Conservation (phyloP, 1,139 yeast genomes). For the Starmera stellimalicola region DNA sequence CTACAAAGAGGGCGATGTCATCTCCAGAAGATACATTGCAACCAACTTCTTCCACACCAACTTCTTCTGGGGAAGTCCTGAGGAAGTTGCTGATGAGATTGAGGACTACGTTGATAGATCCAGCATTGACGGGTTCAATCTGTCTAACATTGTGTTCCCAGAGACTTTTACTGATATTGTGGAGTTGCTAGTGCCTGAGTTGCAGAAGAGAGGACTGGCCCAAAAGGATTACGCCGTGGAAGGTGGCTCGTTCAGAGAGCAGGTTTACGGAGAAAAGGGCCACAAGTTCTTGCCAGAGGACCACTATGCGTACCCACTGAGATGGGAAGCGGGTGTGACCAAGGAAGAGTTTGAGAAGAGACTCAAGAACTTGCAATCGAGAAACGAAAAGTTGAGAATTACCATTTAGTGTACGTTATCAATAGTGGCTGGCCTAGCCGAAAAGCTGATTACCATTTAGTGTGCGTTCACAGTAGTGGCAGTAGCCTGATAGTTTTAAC, state of each 20-base stretch:
- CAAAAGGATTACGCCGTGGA: constrained; percentile 21
- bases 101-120: constrained; percentile 24
- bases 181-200: constrained; percentile 23
- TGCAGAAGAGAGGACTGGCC: constrained; percentile 21
- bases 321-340: constrained; percentile 3
- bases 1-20: constrained; percentile 9
- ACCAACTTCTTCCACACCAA: constrained; percentile 9
- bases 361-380: neutral
- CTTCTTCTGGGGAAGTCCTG: constrained; percentile 11
- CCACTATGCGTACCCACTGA: constrained; percentile 3
- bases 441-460: too few relatives aligned
- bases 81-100: constrained; percentile 22
- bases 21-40: constrained; percentile 17
- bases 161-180: constrained; percentile 24
- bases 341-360: constrained; percentile 2
- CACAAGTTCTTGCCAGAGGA: constrained; percentile 2
- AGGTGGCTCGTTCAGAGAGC: constrained; percentile 6
- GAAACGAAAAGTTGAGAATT: neutral
- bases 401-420: too few relatives aligned
- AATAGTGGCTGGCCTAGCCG: too few relatives aligned
- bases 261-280: constrained; percentile 1
- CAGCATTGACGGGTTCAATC: constrained; percentile 26
- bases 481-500: too few relatives aligned
- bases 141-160: constrained; percentile 19
- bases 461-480: too few relatives aligned